Percentiles rank a stretch among this genome's conserved stretches.
These are phyloP conservation scores for Quercus parvula DNA, from an alignment of 306 rosid species.

Conservation along the genomic window DNA sequence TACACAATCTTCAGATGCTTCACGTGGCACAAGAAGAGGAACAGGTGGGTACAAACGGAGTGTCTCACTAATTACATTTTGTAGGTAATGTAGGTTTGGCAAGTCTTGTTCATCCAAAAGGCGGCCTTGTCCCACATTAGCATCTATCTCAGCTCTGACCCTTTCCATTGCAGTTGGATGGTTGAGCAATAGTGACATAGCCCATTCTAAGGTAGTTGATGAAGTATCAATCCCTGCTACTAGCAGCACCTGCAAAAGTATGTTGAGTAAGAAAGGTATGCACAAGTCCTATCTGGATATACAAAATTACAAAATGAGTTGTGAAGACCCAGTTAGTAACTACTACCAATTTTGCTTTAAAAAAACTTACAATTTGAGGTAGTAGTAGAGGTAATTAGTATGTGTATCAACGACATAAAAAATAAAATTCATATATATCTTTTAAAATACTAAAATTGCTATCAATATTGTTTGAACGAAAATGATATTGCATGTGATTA, in stretches of 20 bases:
- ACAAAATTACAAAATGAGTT: neutral
- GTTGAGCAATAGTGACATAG: conserved; percentile 22
- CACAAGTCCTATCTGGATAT: neutral
- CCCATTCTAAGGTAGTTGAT: conserved; percentile 32
- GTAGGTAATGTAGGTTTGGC: conserved; percentile 19
- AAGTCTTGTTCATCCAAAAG: conserved; percentile 30
- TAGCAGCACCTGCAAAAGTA: neutral
- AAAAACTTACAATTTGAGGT: too few relatives aligned
- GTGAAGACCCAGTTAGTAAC: too few relatives aligned
- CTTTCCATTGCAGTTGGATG: conserved; percentile 20
- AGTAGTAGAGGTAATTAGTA: too few relatives aligned
- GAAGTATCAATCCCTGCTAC: conserved; percentile 33
- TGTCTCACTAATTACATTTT: conserved; percentile 28
- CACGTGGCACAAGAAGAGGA: conserved; percentile 39
- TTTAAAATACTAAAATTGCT: too few relatives aligned
- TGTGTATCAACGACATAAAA: too few relatives aligned
- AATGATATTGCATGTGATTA: too few relatives aligned
- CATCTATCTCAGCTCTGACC: conserved; percentile 11
- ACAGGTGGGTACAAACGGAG: conserved; percentile 35
- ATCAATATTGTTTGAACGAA: too few relatives aligned
- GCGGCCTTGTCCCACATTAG: neutral
- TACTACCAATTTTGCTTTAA: too few relatives aligned
- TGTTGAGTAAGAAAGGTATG: neutral
- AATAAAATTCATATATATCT: too few relatives aligned
- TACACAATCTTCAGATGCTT: conserved; percentile 23